phyloP scores from a whole-genome alignment of 2,329 filamentous ascomycete species.

The Alternaria novae-zelandiae region DNA sequence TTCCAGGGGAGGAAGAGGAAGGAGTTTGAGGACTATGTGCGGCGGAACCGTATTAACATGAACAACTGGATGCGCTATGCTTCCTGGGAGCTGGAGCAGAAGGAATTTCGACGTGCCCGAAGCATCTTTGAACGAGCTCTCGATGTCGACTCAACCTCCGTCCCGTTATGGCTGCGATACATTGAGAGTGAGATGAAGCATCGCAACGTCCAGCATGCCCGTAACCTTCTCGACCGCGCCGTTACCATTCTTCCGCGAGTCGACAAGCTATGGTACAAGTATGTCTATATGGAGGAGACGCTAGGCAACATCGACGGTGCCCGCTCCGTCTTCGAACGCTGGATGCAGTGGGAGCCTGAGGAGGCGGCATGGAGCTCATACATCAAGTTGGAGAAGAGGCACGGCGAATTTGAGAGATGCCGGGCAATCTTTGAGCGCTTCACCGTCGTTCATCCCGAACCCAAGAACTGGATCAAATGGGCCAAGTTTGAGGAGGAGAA shows the following conservation, averaged over 20 bases:
- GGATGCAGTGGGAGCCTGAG: constrained; percentile 98
- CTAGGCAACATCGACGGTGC: constrained; percentile 92
- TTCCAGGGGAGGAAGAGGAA: constrained; percentile 95
- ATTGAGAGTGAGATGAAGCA: constrained; percentile 94
- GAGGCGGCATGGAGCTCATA: constrained; percentile 95
- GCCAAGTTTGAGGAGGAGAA: constrained; percentile 95
- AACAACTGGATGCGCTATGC: constrained; percentile 99
- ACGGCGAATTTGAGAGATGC: constrained; percentile 89
- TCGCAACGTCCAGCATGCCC: constrained; percentile 82
- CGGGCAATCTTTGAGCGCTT: constrained; percentile 88
- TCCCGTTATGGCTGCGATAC: constrained; percentile 89
- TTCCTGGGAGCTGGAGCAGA: constrained; percentile 96
- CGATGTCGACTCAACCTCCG: constrained; percentile 86
- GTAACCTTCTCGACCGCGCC: constrained; percentile 93
- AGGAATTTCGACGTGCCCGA: constrained; percentile 89
- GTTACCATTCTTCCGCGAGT: constrained; percentile 88
- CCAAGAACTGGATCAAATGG: constrained; percentile 78
- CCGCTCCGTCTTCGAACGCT: constrained; percentile 92
- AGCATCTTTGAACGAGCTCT: constrained; percentile 94
- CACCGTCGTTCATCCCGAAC: constrained; percentile 68
- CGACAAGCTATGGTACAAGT: constrained; percentile 99
- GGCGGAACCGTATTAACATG: constrained; percentile 91
- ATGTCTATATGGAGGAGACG: constrained; percentile 98
- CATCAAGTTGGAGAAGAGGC: constrained; percentile 96
- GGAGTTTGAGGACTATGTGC: constrained; percentile 97